Evolutionary conservation across 2,329 filamentous ascomycete genomes (phyloP).

Genomic region (Boeremia exigua): DNA sequence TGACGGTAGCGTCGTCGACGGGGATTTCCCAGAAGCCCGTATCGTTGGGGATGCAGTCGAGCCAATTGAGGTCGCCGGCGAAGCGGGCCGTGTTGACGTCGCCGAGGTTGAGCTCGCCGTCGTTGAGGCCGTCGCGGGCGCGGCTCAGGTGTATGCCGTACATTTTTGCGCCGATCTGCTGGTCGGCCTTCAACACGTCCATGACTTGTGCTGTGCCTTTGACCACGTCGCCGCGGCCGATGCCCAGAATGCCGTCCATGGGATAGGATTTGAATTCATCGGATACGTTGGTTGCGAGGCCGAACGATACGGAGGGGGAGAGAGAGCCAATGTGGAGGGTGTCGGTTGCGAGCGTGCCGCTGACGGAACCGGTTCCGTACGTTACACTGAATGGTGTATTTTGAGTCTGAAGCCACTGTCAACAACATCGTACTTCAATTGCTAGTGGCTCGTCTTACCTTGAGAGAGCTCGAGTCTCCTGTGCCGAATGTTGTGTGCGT

Average conservation of each 20-base stretch:
- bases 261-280: conserved; percentile 78
- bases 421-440: neutral
- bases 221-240: conserved; percentile 63
- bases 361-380: conserved; percentile 80
- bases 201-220: conserved; percentile 65
- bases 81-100: conserved; percentile 70
- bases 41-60: conserved; percentile 56
- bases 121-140: conserved; percentile 66
- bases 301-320: conserved; percentile 70
- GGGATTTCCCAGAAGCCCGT: conserved; percentile 75
- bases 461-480: conserved; percentile 68
- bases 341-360: conserved; percentile 70
- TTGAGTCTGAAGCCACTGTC: conserved; percentile 46
- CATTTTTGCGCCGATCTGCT: conserved; percentile 67
- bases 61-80: conserved; percentile 72
- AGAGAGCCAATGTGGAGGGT: conserved; percentile 71
- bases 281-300: conserved; percentile 73
- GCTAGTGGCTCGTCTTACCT: conserved; percentile 30
- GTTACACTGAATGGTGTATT: conserved; percentile 66
- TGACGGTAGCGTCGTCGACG: conserved; percentile 69
- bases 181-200: conserved; percentile 63
- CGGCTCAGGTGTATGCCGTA: conserved; percentile 76
- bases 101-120: conserved; percentile 81
- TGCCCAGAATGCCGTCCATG: conserved; percentile 85
- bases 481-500: conserved; percentile 74